These are phyloP conservation scores for Arbutus unedo DNA, from an alignment of 148 eudicot species.

Conservation along the genomic window DNA sequence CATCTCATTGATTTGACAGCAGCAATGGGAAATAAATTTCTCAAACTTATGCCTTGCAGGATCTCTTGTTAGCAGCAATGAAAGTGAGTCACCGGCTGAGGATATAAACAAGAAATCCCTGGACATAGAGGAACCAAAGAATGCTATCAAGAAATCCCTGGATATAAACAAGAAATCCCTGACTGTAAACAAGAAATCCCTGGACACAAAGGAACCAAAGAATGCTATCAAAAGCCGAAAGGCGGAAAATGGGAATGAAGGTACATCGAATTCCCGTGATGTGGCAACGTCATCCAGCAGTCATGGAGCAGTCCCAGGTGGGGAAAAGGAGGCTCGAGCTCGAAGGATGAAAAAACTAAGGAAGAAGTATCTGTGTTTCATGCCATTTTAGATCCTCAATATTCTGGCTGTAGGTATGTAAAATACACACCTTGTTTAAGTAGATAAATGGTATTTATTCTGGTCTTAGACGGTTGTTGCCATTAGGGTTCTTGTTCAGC, in stretches of 20 bases:
- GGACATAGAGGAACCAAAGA: not conserved
- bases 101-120: not conserved
- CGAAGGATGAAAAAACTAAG: conserved; percentile 19
- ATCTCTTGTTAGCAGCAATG: conserved; percentile 15
- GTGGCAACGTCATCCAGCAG: conserved; percentile 18
- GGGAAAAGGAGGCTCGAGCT: conserved; percentile 17
- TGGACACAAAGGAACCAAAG: not conserved
- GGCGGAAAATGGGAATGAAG: conserved; percentile 14
- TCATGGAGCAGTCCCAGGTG: conserved; percentile 5
- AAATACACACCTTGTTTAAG: not conserved
- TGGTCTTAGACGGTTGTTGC: not conserved
- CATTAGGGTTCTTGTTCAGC: not conserved
- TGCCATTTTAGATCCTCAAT: conserved; percentile 18
- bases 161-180: too few species aligned
- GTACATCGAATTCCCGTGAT: not conserved
- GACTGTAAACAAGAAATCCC: not conserved
- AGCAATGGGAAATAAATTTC: not conserved
- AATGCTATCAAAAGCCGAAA: conserved; percentile 10
- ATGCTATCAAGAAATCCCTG: not conserved
- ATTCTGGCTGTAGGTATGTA: not conserved
- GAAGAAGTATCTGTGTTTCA: conserved; percentile 27
- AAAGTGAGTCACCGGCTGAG: conserved; percentile 4
- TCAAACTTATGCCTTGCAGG: conserved; percentile 11
- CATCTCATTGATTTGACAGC: not conserved
- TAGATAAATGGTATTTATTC: not conserved